Conservation (phyloP, 2,329 filamentous ascomycete genomes). For the Talaromyces albobiverticillius region DNA sequence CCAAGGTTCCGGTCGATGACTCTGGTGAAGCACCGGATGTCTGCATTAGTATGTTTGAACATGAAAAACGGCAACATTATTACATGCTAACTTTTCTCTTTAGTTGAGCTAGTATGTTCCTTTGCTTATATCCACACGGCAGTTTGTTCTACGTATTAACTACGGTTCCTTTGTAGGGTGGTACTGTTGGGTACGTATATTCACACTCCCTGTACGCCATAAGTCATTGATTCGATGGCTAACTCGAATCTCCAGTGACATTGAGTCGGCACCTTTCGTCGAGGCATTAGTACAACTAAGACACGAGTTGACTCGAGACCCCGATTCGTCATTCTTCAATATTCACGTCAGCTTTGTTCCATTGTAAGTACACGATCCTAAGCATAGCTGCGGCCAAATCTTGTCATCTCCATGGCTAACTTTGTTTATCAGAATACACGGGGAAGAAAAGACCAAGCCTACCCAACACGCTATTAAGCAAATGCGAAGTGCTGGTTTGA, state of each 20-base stretch:
- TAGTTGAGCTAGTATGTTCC: too few species aligned
- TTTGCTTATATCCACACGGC: too few species aligned
- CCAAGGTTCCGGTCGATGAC: conserved; percentile 81
- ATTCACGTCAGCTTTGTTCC: conserved; percentile 85
- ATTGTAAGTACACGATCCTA: conserved; percentile 60
- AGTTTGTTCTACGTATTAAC: too few species aligned
- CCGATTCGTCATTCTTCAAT: conserved; percentile 1
- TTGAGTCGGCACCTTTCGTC: conserved; percentile 81
- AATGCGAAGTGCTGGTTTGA: conserved; percentile 51
- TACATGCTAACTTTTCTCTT: conserved; percentile 36
- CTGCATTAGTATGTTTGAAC: conserved; percentile 67
- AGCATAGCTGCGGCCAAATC: too few species aligned
- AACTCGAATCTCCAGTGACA: conserved; percentile 58
- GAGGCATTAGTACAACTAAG: conserved; percentile 78
- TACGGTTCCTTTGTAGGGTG: conserved; percentile 13
- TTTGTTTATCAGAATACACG: conserved; percentile 21
- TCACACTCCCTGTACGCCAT: too few species aligned
- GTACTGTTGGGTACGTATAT: neutral
- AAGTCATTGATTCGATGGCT: conserved; percentile 10
- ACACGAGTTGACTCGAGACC: conserved; percentile 55
- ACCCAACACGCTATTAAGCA: conserved; percentile 87
- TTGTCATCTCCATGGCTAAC: conserved; percentile 31
- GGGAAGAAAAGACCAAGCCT: conserved; percentile 94
- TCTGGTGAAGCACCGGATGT: conserved; percentile 81
- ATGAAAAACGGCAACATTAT: neutral